Evolutionary conservation across 768 basidiomycete genomes (phyloP), one percentile per base, ranked within the genome.

Genomic region (Termitomyces sp.): DNA sequence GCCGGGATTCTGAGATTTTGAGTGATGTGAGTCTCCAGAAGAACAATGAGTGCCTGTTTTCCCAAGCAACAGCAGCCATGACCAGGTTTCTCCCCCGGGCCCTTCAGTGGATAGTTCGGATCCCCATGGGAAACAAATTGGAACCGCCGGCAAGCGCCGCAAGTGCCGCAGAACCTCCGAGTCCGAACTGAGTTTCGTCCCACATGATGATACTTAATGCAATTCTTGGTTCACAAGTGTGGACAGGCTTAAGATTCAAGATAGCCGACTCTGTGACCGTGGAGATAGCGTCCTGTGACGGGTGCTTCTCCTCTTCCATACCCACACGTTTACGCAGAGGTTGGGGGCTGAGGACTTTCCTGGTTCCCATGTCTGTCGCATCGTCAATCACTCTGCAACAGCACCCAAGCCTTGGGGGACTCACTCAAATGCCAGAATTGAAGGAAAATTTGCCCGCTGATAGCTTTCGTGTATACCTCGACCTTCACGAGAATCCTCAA

Each of bases 401-500:
- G 38, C 29, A 42, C 40, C 38, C 31, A 40, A 38, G 43, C 37
- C 17, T 56, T 25, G 54, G 46, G 60, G 62, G 54, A 29, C 25
- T 7, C 14, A 45, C 32, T 2, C 15, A 15, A 1, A 61, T 60
- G 54, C 60, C 48, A 14, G 52, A 31, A n/a, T n/a, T 14, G n/a
- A 59, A 60, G 53, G 56, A 54, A n/a, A 17, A n/a, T 4, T 2
- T 31, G 10, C 36, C 52, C 15, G 12, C 15, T 43, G 68, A 70
- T 50, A 60, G 50, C 15, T 73, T 74, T 51, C 59, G 68, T 45
- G 79, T 83, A 12, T 65, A 68, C 17, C 67, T 85, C 15, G 78
- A 81, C 1, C 66, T 68, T 4, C 62, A 72, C 14, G 82, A 83
- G 46, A 60, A 80, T 60, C 82, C 82, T 0, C 77, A 81, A 56